These are phyloP conservation scores for Chlamydomonas incerta DNA, from an alignment of 139 green algal species.

Conservation along the genomic window DNA sequence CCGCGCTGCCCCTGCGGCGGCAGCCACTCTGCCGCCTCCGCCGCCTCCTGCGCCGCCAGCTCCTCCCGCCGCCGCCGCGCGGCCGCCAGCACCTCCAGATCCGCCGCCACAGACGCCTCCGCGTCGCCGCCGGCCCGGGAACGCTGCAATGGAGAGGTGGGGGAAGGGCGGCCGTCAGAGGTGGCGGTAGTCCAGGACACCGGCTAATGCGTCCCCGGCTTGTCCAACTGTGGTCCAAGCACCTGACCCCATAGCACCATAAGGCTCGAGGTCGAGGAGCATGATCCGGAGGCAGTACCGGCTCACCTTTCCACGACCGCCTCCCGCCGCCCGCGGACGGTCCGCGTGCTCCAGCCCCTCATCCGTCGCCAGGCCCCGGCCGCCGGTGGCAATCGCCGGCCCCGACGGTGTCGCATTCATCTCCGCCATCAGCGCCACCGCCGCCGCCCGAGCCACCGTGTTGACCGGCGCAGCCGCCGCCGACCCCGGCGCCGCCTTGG, in stretches of 20 bases:
- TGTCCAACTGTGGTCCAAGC: too few species aligned
- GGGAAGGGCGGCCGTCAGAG: too few species aligned
- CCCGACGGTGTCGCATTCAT: slow-evolving; percentile 20
- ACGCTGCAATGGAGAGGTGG: too few species aligned
- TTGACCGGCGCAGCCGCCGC: background rate
- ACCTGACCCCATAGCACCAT: too few species aligned
- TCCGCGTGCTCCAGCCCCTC: background rate
- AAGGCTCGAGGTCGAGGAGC: too few species aligned
- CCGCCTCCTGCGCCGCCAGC: slow-evolving; percentile 22
- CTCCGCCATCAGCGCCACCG: slow-evolving; percentile 37
- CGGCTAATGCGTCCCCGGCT: too few species aligned
- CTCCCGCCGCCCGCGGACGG: background rate
- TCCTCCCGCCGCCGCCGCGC: slow-evolving; percentile 32
- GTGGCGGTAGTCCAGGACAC: too few species aligned
- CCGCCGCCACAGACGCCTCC: slow-evolving; percentile 38
- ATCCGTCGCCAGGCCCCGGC: slow-evolving; percentile 14
- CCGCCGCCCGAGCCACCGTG: background rate
- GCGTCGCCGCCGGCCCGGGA: background rate
- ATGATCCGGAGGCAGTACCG: too few species aligned
- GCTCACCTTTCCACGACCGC: too few species aligned
- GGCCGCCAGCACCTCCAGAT: slow-evolving; percentile 39
- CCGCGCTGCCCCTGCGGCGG: slow-evolving; percentile 67
- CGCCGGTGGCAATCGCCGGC: background rate
- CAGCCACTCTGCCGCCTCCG: slow-evolving; percentile 53
- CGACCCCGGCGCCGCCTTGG: background rate